Conservation (phyloP, 2,329 filamentous ascomycete genomes). For the Alternaria panax region DNA sequence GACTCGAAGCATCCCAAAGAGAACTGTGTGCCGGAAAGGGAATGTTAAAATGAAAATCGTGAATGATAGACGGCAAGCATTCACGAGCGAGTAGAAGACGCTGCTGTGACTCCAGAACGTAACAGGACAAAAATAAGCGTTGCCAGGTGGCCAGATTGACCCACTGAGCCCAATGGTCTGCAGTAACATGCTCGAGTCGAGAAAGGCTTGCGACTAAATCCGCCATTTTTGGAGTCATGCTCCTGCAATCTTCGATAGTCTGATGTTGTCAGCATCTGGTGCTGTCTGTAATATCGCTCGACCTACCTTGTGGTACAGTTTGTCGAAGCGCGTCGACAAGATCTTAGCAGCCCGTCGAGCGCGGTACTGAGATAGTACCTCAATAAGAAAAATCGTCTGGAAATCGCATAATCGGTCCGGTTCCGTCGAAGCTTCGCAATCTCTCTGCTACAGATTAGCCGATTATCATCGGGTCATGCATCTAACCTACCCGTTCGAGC, state of each 20-base stretch:
- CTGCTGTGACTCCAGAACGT: conserved; percentile 53
- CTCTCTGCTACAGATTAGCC: conserved; percentile 37
- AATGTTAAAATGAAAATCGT: conserved; percentile 41
- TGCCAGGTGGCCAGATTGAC: conserved; percentile 40
- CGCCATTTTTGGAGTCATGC: conserved; percentile 22
- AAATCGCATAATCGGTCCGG: conserved; percentile 50
- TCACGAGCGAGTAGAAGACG: conserved; percentile 39
- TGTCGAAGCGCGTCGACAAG: conserved; percentile 50
- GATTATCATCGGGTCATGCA: neutral
- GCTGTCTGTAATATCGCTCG: neutral
- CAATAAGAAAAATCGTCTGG: conserved; percentile 55
- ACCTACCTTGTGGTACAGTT: conserved; percentile 47
- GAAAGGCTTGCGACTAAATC: conserved; percentile 24
- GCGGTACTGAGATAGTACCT: conserved; percentile 53
- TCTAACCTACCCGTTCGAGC: conserved; percentile 42
- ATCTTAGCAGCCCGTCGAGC: conserved; percentile 49
- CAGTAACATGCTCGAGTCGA: conserved; percentile 30
- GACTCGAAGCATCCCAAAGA: conserved; percentile 48
- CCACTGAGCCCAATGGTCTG: conserved; percentile 46
- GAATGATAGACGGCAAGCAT: conserved; percentile 25
- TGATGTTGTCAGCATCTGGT: conserved; percentile 22
- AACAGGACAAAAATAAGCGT: conserved; percentile 53
- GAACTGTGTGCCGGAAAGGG: conserved; percentile 46
- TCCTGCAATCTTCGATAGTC: conserved; percentile 31
- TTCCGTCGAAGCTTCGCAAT: conserved; percentile 33